Conservation (phyloP, 2,329 filamentous ascomycete species). For the Blumeriella jaapii region DNA sequence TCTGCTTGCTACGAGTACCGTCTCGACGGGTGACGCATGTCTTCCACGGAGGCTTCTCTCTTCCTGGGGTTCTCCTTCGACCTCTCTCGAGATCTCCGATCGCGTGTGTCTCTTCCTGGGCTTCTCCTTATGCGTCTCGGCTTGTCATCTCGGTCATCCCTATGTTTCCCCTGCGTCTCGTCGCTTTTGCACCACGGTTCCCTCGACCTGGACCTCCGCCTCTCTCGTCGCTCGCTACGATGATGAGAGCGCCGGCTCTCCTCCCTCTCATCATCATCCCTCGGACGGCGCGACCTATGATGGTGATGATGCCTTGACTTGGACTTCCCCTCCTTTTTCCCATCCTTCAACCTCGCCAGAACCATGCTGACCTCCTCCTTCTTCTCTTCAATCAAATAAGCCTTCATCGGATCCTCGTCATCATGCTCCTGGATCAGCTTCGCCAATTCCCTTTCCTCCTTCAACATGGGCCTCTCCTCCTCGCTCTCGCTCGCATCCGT, state of each 20-base stretch:
- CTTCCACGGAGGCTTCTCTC: constrained; percentile 12
- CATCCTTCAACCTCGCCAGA: constrained; percentile 38
- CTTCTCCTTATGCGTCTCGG: constrained; percentile 7
- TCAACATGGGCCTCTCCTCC: constrained; percentile 50
- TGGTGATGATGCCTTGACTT: constrained; percentile 21
- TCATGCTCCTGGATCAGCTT: constrained; percentile 70
- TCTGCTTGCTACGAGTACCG: constrained; percentile 6
- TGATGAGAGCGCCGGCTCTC: constrained; percentile 11
- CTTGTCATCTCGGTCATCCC: constrained; percentile 4
- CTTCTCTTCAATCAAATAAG: constrained; percentile 80
- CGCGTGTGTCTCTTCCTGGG: constrained; percentile 7
- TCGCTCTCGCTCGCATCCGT: constrained; percentile 31
- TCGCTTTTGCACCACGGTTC: constrained; percentile 2
- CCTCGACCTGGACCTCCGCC: constrained; percentile 13
- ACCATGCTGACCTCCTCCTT: constrained; percentile 75
- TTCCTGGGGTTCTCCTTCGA: constrained; percentile 9
- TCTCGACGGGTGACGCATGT: constrained; percentile 7
- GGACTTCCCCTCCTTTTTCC: constrained; percentile 16
- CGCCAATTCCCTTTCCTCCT: constrained; percentile 71
- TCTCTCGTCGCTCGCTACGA: constrained; percentile 11
- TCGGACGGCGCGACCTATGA: constrained; percentile 16
- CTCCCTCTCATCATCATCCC: constrained; percentile 8
- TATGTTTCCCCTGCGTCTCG: background rate
- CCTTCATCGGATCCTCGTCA: constrained; percentile 96
- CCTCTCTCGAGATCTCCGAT: constrained; percentile 7